A percentile compares a stretch with the other conserved stretches of the same genome.
Evolutionary conservation across 257 asterid genomes (phyloP).

Genomic region (Capsicum rhomboideum): DNA sequence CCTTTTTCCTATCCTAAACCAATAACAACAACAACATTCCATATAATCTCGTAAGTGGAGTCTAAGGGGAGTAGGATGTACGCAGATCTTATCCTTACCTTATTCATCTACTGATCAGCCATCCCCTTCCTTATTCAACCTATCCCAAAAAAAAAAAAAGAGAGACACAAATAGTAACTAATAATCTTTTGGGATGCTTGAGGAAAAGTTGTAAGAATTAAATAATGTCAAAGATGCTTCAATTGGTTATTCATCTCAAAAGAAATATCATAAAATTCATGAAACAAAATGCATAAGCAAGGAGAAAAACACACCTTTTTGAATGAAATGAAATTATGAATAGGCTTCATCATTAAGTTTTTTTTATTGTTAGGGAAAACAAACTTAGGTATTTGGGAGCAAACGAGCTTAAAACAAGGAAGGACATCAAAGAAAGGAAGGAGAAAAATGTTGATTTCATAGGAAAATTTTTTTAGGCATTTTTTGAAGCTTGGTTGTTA

Average conservation of each 20-base stretch:
- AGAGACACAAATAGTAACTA: no score
- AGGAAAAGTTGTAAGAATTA: no score
- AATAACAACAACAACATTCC: neutral
- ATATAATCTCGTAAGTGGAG: neutral
- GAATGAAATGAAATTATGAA: neutral
- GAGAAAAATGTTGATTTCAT: neutral
- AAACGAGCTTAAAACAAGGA: conserved; percentile 1
- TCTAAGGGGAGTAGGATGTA: no score
- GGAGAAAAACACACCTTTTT: neutral
- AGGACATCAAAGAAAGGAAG: neutral
- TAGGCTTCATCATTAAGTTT: neutral
- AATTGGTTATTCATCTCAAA: neutral
- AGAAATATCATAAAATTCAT: no score
- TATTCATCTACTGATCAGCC: neutral
- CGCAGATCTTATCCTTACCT: no score
- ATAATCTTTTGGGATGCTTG: neutral
- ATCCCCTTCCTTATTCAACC: neutral
- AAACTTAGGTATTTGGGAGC: neutral
- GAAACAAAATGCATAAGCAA: neutral
- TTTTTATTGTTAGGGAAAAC: neutral
- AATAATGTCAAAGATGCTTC: neutral
- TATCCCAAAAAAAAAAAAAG: neutral
- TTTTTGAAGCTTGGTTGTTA: neutral
- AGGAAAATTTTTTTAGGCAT: neutral
- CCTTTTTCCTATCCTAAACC: neutral